A percentile compares a stretch with the other conserved stretches of the same genome.
Conservation (phyloP, 2,329 filamentous ascomycete genomes). For the Fusarium tricinctum region DNA sequence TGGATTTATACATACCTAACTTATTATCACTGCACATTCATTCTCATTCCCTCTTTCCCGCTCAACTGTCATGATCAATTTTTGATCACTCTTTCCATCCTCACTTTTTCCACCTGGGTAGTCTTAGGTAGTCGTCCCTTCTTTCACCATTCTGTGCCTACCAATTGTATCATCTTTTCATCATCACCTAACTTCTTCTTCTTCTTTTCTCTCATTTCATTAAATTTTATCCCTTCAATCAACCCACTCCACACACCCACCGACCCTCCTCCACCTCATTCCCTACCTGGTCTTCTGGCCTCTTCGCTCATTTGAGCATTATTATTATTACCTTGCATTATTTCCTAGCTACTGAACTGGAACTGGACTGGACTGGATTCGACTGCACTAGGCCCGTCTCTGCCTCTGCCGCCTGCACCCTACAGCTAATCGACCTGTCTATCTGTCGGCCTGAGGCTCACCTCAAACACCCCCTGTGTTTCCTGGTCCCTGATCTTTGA, state of each 20-base stretch:
- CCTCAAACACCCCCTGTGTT: constrained; percentile 37
- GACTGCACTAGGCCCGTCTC: constrained; percentile 11
- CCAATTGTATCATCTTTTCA: constrained; percentile 15
- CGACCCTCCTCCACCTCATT: constrained; percentile 51
- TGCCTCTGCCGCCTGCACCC: constrained; percentile 11
- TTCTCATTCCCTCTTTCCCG: constrained; percentile 20
- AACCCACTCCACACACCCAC: constrained; percentile 40
- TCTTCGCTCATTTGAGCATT: constrained; percentile 51
- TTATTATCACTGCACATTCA: constrained; percentile 9
- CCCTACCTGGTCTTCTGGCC: constrained; percentile 50
- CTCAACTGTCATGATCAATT: constrained; percentile 9
- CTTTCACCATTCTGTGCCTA: constrained; percentile 6
- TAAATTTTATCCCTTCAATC: constrained; percentile 41
- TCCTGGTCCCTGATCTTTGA: constrained; percentile 40
- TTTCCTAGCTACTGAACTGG: constrained; percentile 27
- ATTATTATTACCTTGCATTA: constrained; percentile 50
- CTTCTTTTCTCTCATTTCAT: constrained; percentile 39
- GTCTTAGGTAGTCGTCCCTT: neutral
- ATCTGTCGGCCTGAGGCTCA: constrained; percentile 48
- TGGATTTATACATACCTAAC: constrained; percentile 7
- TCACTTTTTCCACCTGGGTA: constrained; percentile 6
- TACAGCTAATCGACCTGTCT: constrained; percentile 34
- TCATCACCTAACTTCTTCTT: constrained; percentile 3
- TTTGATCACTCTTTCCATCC: constrained; percentile 22
- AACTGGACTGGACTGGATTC: constrained; percentile 10